Evolutionary conservation across 495 filamentous ascomycete species (phyloP).

Genomic region (Aspergillus egyptiacus): DNA sequence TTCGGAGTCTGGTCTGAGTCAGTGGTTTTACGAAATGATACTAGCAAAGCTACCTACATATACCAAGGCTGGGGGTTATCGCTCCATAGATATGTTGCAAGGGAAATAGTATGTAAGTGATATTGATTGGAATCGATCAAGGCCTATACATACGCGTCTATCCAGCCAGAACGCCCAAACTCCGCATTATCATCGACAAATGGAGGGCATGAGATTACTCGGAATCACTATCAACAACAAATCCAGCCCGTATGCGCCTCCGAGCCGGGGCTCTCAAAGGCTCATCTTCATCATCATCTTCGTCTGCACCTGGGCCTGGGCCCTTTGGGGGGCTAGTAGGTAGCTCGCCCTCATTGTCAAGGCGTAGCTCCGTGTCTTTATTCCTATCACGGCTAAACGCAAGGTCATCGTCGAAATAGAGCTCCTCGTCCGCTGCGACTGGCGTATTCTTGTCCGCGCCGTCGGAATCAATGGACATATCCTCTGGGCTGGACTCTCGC

Average conservation of each 20-base stretch:
- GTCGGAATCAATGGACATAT: conserved; percentile 19
- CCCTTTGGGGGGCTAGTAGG: conserved; percentile 8
- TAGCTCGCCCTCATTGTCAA: conserved; percentile 12
- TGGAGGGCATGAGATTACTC: conserved; percentile 26
- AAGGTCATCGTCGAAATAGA: conserved; percentile 36
- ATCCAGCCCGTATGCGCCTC: conserved; percentile 39
- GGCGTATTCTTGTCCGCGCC: conserved; percentile 26
- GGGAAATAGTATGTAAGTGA: too few species aligned
- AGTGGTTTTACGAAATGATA: too few species aligned
- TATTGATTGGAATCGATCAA: too few species aligned
- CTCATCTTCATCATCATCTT: conserved; percentile 32
- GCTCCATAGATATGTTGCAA: too few species aligned
- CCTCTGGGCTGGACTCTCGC: neutral
- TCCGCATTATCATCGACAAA: conserved; percentile 27
- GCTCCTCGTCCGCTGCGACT: conserved; percentile 30
- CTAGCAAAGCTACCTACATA: too few species aligned
- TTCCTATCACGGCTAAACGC: conserved; percentile 29
- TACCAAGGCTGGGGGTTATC: too few species aligned
- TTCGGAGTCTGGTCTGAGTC: too few species aligned
- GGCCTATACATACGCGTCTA: neutral
- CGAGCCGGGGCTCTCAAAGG: conserved; percentile 26
- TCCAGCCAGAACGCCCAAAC: conserved; percentile 16
- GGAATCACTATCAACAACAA: conserved; percentile 49
- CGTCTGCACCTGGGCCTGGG: conserved; percentile 5
- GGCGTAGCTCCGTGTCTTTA: conserved; percentile 7